These are phyloP conservation scores for Aspergillus uvarum DNA, from an alignment of 2,329 filamentous ascomycete species.

Conservation along the genomic window DNA sequence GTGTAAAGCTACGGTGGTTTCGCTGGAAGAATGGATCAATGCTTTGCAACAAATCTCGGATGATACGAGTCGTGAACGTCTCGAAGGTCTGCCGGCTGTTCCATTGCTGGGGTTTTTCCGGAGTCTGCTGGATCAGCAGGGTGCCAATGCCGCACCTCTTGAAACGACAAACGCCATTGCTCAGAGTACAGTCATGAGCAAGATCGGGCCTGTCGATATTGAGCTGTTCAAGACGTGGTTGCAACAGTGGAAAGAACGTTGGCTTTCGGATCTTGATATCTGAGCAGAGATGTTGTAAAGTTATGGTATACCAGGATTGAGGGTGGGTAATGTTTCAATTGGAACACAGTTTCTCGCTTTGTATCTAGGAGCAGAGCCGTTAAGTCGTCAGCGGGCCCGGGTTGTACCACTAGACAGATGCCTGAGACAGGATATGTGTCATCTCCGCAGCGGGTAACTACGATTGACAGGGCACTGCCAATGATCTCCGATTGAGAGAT, in stretches of 20 bases:
- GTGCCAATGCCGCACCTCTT: background rate
- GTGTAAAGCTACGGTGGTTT: background rate
- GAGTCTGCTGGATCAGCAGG: background rate
- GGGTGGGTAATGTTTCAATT: background rate
- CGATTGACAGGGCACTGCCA: background rate
- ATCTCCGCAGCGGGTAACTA: background rate
- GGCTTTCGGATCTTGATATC: background rate
- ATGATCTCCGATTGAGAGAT: background rate
- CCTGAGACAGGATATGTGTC: background rate
- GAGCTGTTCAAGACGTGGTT: background rate
- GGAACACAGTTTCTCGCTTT: background rate
- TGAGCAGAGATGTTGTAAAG: background rate
- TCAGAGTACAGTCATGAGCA: background rate
- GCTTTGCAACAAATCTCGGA: background rate
- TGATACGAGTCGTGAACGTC: background rate
- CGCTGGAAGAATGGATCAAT: background rate
- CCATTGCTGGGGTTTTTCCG: background rate
- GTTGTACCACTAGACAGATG: background rate
- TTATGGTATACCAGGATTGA: too few species aligned
- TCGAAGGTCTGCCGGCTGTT: background rate
- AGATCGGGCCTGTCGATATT: background rate
- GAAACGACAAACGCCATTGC: background rate
- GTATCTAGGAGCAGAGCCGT: background rate
- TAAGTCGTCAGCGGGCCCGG: background rate
- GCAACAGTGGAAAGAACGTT: background rate